Percentiles rank a stretch among this genome's conserved stretches.
These are phyloP conservation scores for Collybiopsis luxurians DNA, from an alignment of 768 basidiomycete species.

Conservation along the genomic window DNA sequence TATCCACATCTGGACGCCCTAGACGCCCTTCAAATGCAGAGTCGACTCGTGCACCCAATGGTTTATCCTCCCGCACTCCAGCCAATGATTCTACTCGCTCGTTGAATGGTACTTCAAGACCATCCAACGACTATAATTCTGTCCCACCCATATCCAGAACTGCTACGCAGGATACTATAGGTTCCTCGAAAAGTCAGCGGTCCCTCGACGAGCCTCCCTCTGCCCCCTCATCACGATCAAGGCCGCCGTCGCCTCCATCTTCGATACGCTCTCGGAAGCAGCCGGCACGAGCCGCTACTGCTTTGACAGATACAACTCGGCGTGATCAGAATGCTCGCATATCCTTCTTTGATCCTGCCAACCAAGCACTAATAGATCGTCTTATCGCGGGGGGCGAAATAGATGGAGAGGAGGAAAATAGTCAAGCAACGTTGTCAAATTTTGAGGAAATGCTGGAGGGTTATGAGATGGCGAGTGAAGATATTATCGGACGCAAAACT, in stretches of 20 bases:
- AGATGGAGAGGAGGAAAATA: slow-evolving; percentile 67
- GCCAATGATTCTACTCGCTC: slow-evolving; percentile 17
- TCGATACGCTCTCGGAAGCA: slow-evolving; percentile 20
- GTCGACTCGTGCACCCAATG: slow-evolving; percentile 20
- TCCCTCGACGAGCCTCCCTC: slow-evolving; percentile 14
- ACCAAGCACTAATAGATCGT: slow-evolving; percentile 71
- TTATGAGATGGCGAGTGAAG: slow-evolving; percentile 92
- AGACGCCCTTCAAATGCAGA: slow-evolving; percentile 47
- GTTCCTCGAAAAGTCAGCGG: slow-evolving; percentile 4
- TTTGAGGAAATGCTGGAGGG: slow-evolving; percentile 99
- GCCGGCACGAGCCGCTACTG: slow-evolving; percentile 24
- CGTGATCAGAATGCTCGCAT: slow-evolving; percentile 69
- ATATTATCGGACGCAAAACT: slow-evolving; percentile 63
- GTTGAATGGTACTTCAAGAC: background rate
- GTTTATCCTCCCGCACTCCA: slow-evolving; percentile 18
- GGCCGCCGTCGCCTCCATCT: slow-evolving; percentile 11
- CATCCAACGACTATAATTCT: background rate
- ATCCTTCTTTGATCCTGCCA: slow-evolving; percentile 79
- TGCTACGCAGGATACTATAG: slow-evolving; percentile 3
- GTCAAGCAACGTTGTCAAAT: slow-evolving; percentile 80
- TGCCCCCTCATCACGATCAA: slow-evolving; percentile 16
- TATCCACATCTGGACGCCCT: slow-evolving; percentile 9
- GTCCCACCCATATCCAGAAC: background rate
- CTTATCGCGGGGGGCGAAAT: slow-evolving; percentile 57
- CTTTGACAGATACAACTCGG: slow-evolving; percentile 35